Evolutionary conservation across 257 asterid genomes (phyloP), one percentile per base, ranked within the genome.

Genomic region (Solanum chiquidenum): DNA sequence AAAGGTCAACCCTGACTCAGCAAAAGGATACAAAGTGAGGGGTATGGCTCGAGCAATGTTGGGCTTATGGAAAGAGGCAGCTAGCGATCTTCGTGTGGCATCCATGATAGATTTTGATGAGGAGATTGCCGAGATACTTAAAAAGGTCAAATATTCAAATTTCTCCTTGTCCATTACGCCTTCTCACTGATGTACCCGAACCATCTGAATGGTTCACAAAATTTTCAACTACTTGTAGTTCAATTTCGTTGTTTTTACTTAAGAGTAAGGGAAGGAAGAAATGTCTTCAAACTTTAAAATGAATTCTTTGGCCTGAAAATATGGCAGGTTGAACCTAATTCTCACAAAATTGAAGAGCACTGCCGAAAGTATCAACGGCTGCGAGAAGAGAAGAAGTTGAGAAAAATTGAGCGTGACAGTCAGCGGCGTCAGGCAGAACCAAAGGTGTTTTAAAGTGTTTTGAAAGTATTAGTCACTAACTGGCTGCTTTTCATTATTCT

Each of bases 61-160:
- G 91, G 98, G 98, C 86, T 92, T 92, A 66, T 96, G 98, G 98
- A 94, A 94, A 93, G 97, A 92, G 90, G 96, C 98, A 12, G 97
- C 94, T 83, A 88, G 90, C 33, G 98, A 95, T 91, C 94, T 96
- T 92, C 95, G 83, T 44, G 84, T 91, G 87, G 98, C 98, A 10
- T 93, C 98, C 20, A 95, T 87, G 13, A 86, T 96, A 89, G 98
- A 94, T 89, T 92, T 87, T 55, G 98, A 95, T 72, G 98, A 94
- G 89, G 98, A 96, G 91, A 94, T 94, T 66, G 90, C 88, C 20
- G 84, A 55, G 87, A 62, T 88, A 85, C 93, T 94, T 64, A 95
- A 92, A 89, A 95, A 93, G 93, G 98, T 94, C 86, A 85, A 64
- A 84, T 88, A 44, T 76, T 66, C 44, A 66, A 66, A 85, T 27